Base-by-base conservation (phyloP, 2,329 filamentous ascomycete species). In the Tricladium varicosporioides region DNA sequence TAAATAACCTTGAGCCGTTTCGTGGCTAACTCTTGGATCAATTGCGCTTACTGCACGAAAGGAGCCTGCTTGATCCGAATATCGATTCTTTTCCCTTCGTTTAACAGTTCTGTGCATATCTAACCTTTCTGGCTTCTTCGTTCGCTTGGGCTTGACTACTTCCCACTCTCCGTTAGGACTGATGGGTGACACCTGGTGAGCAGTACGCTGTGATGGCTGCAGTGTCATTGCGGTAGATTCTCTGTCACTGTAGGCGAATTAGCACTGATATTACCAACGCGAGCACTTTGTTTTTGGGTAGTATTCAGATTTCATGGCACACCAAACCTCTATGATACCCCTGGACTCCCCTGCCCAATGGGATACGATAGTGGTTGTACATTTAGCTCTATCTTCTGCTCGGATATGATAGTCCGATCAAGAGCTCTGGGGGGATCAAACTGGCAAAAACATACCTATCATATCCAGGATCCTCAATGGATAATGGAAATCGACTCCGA, bases 31-130 rank as follows among this genome's bases (percentile, higher is more conserved):
- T 54, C 64, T 53, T 46, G 63, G 67, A 52, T 68, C 64, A 18
- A 62, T 56, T 8, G 62, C 59, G 73, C 67, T 62, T 1, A 71
- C 63, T 5, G 76, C 73, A 58, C 78, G 71, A 73, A 74, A 80
- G 2, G 78, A 70, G 4, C 78, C 76, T 10, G 72, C 74, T 11
- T 69, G 72, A 55, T 79, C 76, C 48, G 70, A 73, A 50, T 80
- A 78, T 14, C 75, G 73, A 45, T 71, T 69, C 16, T 66, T 67
- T 49, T 75, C 69, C 32, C 73, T 68, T 53, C 69, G 71, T 58
- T 69, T 73, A 36, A 78, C 70, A 1, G 75, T 76, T 11, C 77
- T 69, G 62, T 80, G 77, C 64, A 15, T 71, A 66, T 46, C 68
- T 60, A 42, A 66, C 62, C 16, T 59, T 60, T 60, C 63, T 59